phyloP scores from a whole-genome alignment of 1,284 basidiomycete genomes.

The Golubevia pallescens region DNA sequence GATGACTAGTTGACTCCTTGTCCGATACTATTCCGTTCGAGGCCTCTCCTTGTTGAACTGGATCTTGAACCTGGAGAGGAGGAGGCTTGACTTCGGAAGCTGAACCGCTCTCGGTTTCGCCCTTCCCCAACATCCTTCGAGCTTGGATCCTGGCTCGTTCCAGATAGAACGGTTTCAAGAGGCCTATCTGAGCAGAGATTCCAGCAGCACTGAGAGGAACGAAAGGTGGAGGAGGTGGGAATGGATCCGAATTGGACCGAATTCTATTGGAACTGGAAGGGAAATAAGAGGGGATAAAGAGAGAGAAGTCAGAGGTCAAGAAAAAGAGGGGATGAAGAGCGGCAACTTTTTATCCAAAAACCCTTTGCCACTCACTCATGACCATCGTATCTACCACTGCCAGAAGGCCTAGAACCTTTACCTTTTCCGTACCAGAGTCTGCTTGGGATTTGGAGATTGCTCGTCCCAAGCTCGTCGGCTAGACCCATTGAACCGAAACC shows the following conservation, averaged over 20 bases:
- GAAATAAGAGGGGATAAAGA: background rate
- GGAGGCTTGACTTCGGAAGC: too few relatives aligned
- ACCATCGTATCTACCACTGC: background rate
- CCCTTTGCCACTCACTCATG: background rate
- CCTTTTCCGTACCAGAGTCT: conserved; percentile 77
- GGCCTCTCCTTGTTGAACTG: too few relatives aligned
- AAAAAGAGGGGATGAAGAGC: too few relatives aligned
- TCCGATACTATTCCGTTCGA: too few relatives aligned
- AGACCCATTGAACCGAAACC: conserved; percentile 87
- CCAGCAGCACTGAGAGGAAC: conserved; percentile 73
- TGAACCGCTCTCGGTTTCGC: too few relatives aligned
- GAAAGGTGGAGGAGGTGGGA: conserved; percentile 81
- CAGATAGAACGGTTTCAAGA: conserved; percentile 76
- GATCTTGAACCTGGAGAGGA: too few relatives aligned
- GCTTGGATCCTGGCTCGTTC: conserved; percentile 10
- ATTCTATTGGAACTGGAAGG: conserved; percentile 68
- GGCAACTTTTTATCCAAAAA: background rate
- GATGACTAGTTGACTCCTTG: too few relatives aligned
- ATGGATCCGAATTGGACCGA: conserved; percentile 70
- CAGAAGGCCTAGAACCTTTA: conserved; percentile 19
- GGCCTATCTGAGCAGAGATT: conserved; percentile 79
- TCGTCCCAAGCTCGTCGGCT: conserved; percentile 82
- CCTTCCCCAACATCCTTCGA: too few relatives aligned
- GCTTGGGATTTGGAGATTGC: conserved; percentile 79
- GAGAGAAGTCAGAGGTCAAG: too few relatives aligned